Conservation (phyloP, 2,329 filamentous ascomycete genomes). For the Scopulariopsis brevicaulis region DNA sequence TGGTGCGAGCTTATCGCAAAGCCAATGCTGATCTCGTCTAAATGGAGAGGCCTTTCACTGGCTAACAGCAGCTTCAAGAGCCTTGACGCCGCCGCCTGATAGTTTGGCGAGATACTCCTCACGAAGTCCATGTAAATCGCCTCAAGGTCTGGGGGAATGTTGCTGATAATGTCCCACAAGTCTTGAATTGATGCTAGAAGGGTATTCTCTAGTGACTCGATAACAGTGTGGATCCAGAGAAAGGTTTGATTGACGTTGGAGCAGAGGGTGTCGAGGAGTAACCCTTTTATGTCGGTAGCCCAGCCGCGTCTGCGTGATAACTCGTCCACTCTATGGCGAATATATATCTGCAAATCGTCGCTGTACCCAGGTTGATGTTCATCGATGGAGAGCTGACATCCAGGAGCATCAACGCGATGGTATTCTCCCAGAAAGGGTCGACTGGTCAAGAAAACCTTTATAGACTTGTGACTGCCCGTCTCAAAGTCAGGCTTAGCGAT, state of each 20-base stretch:
- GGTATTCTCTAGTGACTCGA: conserved; percentile 18
- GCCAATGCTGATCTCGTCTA: conserved; percentile 21
- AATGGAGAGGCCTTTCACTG: conserved; percentile 18
- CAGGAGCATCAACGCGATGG: conserved; percentile 1
- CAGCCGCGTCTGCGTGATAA: conserved; percentile 16
- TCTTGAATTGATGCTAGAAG: conserved; percentile 12
- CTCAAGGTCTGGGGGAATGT: conserved; percentile 17
- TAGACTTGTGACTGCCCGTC: conserved; percentile 7
- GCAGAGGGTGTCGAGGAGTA: conserved; percentile 16
- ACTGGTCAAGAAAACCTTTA: conserved; percentile 22
- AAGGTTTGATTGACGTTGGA: conserved; percentile 22
- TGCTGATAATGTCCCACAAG: conserved; percentile 17
- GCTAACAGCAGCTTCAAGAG: conserved; percentile 20
- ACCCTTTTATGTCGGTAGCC: conserved; percentile 12
- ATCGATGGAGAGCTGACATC: conserved; percentile 12
- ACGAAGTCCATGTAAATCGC: conserved; percentile 19
- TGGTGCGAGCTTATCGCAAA: conserved; percentile 15
- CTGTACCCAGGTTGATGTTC: conserved; percentile 10
- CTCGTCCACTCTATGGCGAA: conserved; percentile 16
- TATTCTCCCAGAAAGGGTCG: conserved; percentile 13
- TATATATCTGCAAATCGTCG: conserved; percentile 19
- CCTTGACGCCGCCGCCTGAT: conserved; percentile 13
- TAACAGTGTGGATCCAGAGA: conserved; percentile 24
- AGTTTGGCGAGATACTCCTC: conserved; percentile 11
- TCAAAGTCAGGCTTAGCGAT: conserved; percentile 7